phyloP scores from a whole-genome alignment of 768 basidiomycete genomes.

The Trametes maxima region DNA sequence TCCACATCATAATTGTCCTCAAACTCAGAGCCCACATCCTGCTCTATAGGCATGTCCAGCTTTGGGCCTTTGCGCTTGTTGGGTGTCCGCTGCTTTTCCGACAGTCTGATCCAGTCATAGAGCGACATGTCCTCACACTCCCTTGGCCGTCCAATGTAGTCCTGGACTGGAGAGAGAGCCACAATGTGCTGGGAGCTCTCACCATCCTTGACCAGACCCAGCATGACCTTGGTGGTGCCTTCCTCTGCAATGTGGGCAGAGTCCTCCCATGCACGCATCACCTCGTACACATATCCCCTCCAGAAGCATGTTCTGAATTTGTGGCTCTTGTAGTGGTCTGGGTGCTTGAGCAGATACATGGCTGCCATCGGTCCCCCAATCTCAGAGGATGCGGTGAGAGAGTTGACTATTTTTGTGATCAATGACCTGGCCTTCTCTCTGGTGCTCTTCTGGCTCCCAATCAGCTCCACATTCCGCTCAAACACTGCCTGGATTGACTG shows the following conservation, averaged over 20 bases:
- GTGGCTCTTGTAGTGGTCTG: slow-evolving; percentile 23
- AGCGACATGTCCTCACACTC: slow-evolving; percentile 2
- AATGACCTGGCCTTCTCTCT: neutral
- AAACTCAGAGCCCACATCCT: no score
- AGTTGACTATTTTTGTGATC: slow-evolving; percentile 10
- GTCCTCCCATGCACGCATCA: slow-evolving; percentile 1
- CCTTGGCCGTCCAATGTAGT: slow-evolving; percentile 12
- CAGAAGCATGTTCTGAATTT: slow-evolving; percentile 16
- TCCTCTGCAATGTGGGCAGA: neutral
- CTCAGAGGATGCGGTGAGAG: slow-evolving; percentile 8
- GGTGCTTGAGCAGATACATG: slow-evolving; percentile 17
- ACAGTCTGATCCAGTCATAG: neutral
- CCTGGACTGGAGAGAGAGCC: slow-evolving; percentile 11
- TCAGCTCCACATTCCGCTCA: neutral
- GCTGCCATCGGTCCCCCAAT: slow-evolving; percentile 23
- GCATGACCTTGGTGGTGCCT: neutral
- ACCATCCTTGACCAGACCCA: neutral
- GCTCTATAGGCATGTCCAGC: neutral
- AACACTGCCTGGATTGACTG: slow-evolving; percentile 1
- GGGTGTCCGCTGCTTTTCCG: neutral
- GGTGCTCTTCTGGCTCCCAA: neutral
- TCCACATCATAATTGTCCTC: no score
- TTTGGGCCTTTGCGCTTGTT: neutral
- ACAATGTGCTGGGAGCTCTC: neutral
- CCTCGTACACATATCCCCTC: slow-evolving; percentile 6